phyloP scores from a whole-genome alignment of 805 yeast species.

The Isabelozyma heimii region DNA sequence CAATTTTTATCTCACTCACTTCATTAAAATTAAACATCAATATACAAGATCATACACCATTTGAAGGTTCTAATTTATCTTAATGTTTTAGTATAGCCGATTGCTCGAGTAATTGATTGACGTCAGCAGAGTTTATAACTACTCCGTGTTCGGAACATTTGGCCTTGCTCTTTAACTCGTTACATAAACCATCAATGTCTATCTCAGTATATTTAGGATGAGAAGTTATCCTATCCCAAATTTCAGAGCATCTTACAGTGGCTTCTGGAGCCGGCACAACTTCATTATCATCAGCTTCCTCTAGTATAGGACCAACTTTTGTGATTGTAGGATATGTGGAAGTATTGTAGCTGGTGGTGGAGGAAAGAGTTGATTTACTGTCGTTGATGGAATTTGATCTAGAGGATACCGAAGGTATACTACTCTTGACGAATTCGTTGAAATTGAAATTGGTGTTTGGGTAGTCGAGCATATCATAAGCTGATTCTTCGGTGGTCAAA shows the following conservation, averaged over 20 bases:
- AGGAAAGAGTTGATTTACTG: constrained; percentile 1
- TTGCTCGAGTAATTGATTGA: constrained; percentile 50
- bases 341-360: constrained; percentile 11
- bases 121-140: constrained; percentile 78
- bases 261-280: constrained; percentile 71
- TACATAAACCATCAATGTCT: constrained; percentile 92
- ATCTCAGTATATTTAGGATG: constrained; percentile 93
- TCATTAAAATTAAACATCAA: neutral
- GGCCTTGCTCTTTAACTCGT: constrained; percentile 86
- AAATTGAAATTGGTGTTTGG: constrained; percentile 31
- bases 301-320: neutral
- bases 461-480: constrained; percentile 48
- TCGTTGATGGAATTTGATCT: constrained; percentile 5
- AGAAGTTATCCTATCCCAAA: constrained; percentile 93
- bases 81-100: constrained; percentile 11
- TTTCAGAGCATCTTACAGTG: constrained; percentile 74
- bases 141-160: constrained; percentile 93
- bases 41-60: neutral
- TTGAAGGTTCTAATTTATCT: neutral
- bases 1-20: neutral
- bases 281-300: constrained; percentile 29
- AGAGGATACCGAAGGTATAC: constrained; percentile 16
- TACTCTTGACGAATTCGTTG: constrained; percentile 34
- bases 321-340: constrained; percentile 1
- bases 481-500: constrained; percentile 54